Conservation (phyloP, 768 basidiomycete species). For the Trametes cingulata region DNA sequence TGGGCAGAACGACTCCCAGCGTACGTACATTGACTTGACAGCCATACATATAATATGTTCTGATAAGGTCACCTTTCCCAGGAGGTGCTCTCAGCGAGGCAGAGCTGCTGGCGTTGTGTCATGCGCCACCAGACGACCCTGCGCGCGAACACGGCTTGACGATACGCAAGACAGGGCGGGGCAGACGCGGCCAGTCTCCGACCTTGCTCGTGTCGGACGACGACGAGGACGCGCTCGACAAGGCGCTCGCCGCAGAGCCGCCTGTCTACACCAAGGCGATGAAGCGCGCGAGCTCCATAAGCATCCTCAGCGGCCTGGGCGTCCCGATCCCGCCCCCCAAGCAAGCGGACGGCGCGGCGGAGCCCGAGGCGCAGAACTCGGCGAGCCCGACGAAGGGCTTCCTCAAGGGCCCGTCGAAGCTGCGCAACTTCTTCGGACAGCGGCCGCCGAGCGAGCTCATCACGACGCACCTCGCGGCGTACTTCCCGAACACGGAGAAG, state of each 20-base stretch:
- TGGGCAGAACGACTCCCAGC: constrained; percentile 50
- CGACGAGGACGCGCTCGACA: constrained; percentile 30
- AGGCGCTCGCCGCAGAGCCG: constrained; percentile 20
- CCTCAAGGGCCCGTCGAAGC: constrained; percentile 51
- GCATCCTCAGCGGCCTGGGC: constrained; percentile 91
- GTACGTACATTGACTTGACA: constrained; percentile 37
- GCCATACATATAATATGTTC: not conserved
- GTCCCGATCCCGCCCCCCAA: constrained; percentile 75
- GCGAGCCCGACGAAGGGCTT: constrained; percentile 37
- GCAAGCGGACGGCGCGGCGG: constrained; percentile 35
- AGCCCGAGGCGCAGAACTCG: constrained; percentile 29
- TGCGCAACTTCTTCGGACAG: constrained; percentile 97
- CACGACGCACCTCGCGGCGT: constrained; percentile 90
- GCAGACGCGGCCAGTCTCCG: constrained; percentile 39
- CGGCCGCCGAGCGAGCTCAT: constrained; percentile 97
- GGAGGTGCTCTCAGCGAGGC: constrained; percentile 79
- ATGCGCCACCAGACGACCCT: constrained; percentile 75
- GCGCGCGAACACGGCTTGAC: constrained; percentile 78
- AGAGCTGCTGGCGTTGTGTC: constrained; percentile 81
- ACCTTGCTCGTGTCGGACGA: constrained; percentile 49
- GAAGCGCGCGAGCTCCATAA: constrained; percentile 93
- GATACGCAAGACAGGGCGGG: constrained; percentile 56
- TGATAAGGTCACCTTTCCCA: constrained; percentile 32
- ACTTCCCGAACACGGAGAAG: constrained; percentile 93
- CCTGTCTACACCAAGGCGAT: constrained; percentile 45